Percentiles rank a stretch among this genome's conserved stretches.
Conservation (phyloP, 352 stramenopile species). For the Phytophthora constricta region DNA sequence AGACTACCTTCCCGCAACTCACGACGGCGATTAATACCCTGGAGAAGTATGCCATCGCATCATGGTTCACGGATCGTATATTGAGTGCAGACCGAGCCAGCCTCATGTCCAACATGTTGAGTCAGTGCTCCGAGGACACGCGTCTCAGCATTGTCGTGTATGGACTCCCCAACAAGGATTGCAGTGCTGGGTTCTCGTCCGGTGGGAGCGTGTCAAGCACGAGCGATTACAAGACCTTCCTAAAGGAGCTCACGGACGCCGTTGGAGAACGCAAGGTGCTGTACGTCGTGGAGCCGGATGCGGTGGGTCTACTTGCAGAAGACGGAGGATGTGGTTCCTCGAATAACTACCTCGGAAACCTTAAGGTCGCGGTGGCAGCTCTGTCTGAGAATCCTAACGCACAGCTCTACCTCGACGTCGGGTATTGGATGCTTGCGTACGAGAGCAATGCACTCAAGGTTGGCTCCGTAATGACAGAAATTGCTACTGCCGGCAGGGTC, state of each 20-base stretch:
- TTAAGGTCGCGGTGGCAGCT: slow-evolving; percentile 41
- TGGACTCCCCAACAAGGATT: slow-evolving; percentile 71
- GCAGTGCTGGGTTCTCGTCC: slow-evolving; percentile 44
- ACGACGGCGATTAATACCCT: slow-evolving; percentile 44
- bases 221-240: slow-evolving; percentile 43
- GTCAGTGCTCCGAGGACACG: slow-evolving; percentile 27
- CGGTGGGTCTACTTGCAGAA: slow-evolving; percentile 46
- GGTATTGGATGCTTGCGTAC: slow-evolving; percentile 49
- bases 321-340: slow-evolving; percentile 25
- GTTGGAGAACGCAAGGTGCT: slow-evolving; percentile 56
- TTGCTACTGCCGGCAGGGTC: slow-evolving; percentile 31
- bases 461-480: slow-evolving; percentile 35
- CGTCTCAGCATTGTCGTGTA: slow-evolving; percentile 59
- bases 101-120: slow-evolving; percentile 27
- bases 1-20: slow-evolving; percentile 37
- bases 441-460: slow-evolving; percentile 13
- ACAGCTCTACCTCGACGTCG: slow-evolving; percentile 60
- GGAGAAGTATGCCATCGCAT: slow-evolving; percentile 48
- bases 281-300: slow-evolving; percentile 64
- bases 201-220: slow-evolving; percentile 34
- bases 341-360: slow-evolving; percentile 44
- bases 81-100: slow-evolving; percentile 28
- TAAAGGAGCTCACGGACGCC: slow-evolving; percentile 38
- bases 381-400: slow-evolving; percentile 56
- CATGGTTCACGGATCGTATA: slow-evolving; percentile 58